Evolutionary conservation across 495 filamentous ascomycete genomes (phyloP).

Genomic region (Neurospora terricola): DNA sequence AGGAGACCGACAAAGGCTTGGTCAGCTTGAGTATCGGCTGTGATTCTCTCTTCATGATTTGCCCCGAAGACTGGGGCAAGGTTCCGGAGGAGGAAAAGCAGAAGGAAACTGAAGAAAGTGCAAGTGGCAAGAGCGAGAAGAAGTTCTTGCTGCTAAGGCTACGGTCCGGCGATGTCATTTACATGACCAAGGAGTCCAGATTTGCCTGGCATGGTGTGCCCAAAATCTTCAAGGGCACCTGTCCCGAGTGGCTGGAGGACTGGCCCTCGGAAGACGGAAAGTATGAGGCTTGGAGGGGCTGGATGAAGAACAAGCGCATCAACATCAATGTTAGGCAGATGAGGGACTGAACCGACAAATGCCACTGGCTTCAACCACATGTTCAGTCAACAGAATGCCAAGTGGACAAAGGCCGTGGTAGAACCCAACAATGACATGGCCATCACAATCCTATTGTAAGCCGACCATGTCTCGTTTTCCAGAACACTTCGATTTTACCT

Average conservation of each 20-base stretch:
- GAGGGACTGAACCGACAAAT: conserved; percentile 38
- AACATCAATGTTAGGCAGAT: conserved; percentile 92
- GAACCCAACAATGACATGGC: neutral
- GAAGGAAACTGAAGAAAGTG: conserved; percentile 4
- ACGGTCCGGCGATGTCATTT: conserved; percentile 70
- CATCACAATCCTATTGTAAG: neutral
- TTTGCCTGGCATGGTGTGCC: conserved; percentile 95
- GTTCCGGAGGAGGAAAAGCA: conserved; percentile 18
- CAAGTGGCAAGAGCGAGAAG: conserved; percentile 12
- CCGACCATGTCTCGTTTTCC: neutral
- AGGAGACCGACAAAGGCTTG: conserved; percentile 61
- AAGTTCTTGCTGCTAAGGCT: conserved; percentile 53
- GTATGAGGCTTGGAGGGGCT: conserved; percentile 62
- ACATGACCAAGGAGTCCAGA: conserved; percentile 67
- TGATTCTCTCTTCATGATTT: conserved; percentile 70
- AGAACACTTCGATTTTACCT: neutral
- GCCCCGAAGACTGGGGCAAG: conserved; percentile 32
- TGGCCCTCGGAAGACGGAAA: conserved; percentile 57
- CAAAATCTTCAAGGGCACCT: conserved; percentile 64
- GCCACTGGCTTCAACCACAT: neutral
- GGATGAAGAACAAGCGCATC: conserved; percentile 77
- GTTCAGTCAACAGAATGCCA: neutral
- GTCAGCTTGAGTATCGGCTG: conserved; percentile 84
- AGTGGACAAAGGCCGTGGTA: neutral
- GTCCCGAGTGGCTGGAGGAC: conserved; percentile 58